Conservation (phyloP, 2,329 filamentous ascomycete species). For the Colletotrichum filicis region DNA sequence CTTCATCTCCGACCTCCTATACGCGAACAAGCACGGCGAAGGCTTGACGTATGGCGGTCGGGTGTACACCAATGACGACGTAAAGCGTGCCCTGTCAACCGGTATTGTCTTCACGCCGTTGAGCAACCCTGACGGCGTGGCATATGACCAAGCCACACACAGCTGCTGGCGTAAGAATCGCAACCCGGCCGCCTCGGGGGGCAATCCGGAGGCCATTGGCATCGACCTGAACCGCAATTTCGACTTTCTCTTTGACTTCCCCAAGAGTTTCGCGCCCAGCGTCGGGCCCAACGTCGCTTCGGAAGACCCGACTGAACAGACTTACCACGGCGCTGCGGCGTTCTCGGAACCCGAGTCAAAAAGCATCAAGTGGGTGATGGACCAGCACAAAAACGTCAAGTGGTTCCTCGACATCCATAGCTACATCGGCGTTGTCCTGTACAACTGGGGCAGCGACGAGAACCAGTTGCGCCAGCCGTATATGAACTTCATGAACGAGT, state of each 20-base stretch:
- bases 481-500: constrained; percentile 64
- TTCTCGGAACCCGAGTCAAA: constrained; percentile 68
- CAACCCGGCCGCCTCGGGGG: constrained; percentile 51
- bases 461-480: constrained; percentile 55
- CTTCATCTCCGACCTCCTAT: constrained; percentile 67
- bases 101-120: constrained; percentile 65
- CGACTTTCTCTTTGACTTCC: constrained; percentile 67
- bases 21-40: constrained; percentile 59
- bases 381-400: constrained; percentile 58
- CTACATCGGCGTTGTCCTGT: constrained; percentile 56
- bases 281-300: constrained; percentile 54
- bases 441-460: constrained; percentile 68
- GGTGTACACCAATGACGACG: constrained; percentile 62
- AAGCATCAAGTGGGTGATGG: constrained; percentile 63
- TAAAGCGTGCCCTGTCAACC: constrained; percentile 60
- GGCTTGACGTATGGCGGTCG: constrained; percentile 64
- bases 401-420: constrained; percentile 72
- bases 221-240: constrained; percentile 69
- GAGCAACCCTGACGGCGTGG: constrained; percentile 64
- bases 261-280: constrained; percentile 51
- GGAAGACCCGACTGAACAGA: constrained; percentile 54
- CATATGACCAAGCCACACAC: constrained; percentile 62
- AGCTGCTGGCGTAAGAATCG: constrained; percentile 69
- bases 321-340: constrained; percentile 61
- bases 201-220: constrained; percentile 48